These are phyloP conservation scores for Talaromyces pinophilus DNA, from an alignment of 2,329 filamentous ascomycete species.

Conservation along the genomic window DNA sequence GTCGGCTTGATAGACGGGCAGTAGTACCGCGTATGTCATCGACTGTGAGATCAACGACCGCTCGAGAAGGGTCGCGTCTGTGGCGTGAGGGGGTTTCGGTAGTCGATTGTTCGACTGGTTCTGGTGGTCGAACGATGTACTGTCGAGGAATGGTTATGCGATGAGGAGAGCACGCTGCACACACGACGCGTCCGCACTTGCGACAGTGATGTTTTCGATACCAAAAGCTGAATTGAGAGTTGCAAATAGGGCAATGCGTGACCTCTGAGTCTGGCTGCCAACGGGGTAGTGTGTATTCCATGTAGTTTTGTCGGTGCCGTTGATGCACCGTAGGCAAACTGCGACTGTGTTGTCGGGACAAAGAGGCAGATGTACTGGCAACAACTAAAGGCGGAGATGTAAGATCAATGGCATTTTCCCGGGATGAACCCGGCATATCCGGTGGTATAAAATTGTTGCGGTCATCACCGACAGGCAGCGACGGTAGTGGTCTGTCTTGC, in stretches of 20 bases:
- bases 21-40: neutral
- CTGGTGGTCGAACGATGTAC: slow-evolving; percentile 82
- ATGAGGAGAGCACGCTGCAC: slow-evolving; percentile 85
- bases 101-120: slow-evolving; percentile 35
- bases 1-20: slow-evolving; percentile 1
- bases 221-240: slow-evolving; percentile 76
- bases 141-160: slow-evolving; percentile 91
- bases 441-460: slow-evolving; percentile 13
- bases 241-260: slow-evolving; percentile 80
- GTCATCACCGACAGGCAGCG: slow-evolving; percentile 18
- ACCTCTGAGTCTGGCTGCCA: slow-evolving; percentile 92
- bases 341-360: slow-evolving; percentile 19
- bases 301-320: slow-evolving; percentile 25
- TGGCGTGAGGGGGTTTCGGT: neutral
- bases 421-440: slow-evolving; percentile 32
- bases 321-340: slow-evolving; percentile 22
- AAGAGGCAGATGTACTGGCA: slow-evolving; percentile 24
- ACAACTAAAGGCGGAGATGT: slow-evolving; percentile 32
- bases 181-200: slow-evolving; percentile 94
- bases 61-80: slow-evolving; percentile 38
- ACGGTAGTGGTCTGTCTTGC: slow-evolving; percentile 28
- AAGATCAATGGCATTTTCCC: slow-evolving; percentile 37
- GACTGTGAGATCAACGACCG: slow-evolving; percentile 46
- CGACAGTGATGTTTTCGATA: slow-evolving; percentile 92
- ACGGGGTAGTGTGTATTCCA: slow-evolving; percentile 62